A percentile compares a stretch with the other conserved stretches of the same genome.
These are phyloP conservation scores for Cladobotryum protrusum DNA, from an alignment of 2,329 filamentous ascomycete genomes.

Conservation along the genomic window DNA sequence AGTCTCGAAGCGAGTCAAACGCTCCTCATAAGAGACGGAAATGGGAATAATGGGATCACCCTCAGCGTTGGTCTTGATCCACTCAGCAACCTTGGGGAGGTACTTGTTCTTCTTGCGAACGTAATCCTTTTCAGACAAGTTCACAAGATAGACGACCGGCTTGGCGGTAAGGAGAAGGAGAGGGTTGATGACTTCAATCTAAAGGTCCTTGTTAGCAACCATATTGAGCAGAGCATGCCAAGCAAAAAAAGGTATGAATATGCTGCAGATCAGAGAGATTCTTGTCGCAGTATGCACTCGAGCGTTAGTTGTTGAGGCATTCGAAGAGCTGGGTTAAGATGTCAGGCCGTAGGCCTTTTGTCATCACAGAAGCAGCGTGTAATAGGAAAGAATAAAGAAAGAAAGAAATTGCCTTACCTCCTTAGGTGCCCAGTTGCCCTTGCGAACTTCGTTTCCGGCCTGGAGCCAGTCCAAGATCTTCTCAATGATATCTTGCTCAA, in stretches of 20 bases:
- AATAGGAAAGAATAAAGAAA: constrained; percentile 15
- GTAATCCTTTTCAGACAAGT: constrained; percentile 94
- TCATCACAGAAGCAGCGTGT: constrained; percentile 69
- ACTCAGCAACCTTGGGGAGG: constrained; percentile 85
- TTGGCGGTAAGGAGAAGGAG: constrained; percentile 93
- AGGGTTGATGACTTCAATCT: constrained; percentile 98
- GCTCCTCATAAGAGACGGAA: constrained; percentile 89
- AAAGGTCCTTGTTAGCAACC: constrained; percentile 9
- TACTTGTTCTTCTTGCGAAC: constrained; percentile 99
- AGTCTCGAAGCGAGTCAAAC: constrained; percentile 71
- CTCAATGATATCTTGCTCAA: constrained; percentile 89
- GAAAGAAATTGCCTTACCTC: constrained; percentile 63
- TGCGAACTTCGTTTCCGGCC: constrained; percentile 87
- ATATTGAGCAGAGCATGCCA: constrained; percentile 5
- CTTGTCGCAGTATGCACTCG: constrained; percentile 85
- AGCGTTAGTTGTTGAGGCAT: constrained; percentile 68
- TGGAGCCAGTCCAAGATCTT: constrained; percentile 80
- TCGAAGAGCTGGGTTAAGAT: constrained; percentile 99
- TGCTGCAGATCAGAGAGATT: constrained; percentile 56
- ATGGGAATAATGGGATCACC: constrained; percentile 91
- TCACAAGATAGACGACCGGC: constrained; percentile 94
- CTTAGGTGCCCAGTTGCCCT: constrained; percentile 83
- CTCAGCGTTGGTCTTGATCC: constrained; percentile 84
- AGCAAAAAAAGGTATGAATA: constrained; percentile 19
- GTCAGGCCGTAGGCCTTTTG: constrained; percentile 93